Base-by-base conservation (phyloP, 352 stramenopile species). In the Phytophthora europaea region DNA sequence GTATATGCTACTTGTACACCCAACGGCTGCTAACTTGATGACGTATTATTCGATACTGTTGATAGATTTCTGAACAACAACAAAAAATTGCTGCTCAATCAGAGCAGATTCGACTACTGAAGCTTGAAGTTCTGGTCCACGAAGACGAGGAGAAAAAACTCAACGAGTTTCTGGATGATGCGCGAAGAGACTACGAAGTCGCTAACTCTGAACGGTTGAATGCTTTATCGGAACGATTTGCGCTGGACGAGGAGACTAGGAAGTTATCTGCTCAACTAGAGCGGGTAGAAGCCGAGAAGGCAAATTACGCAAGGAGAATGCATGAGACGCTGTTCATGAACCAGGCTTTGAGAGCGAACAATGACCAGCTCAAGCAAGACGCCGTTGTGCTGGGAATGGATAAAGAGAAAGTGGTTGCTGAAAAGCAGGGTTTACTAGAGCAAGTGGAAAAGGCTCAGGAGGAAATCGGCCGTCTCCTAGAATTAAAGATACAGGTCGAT, bases 301-400 rank as follows among this genome's bases (percentile, higher is more conserved):
- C 78, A 0, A 86, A 83, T n/a, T 85, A 81, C 28, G 82, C 84
- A 2, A 89, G 85, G 51, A 76, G 88, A 20, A 89, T 93, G 79
- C 84, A 93, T 47, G 88, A 95, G 38, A 87, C 83, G 0, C 59
- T 93, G 8, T 91, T 92, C 51, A 92, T 93, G 87, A 93, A 94
- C 40, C 82, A 94, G 40, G 84, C 85, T 2, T 67, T 93, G 16
- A 84, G 85, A 12, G 75, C 84, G 2, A 86, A 76, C 15, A 87
- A 88, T 43, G 87, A 94, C n/a, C 76, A 79, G 9, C 62, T 94
- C 3, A 94, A 93, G 64, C 84, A 91, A 57, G 75, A 88, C 18
- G 53, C 70, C 0, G 76, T 91, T 0, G 78, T 92, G 33, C 53
- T 87, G 2, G 77, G 70, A 4, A 81, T 93, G 73, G 85, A 95